Evolutionary conservation across 1,139 yeast genomes (phyloP), one percentile per base, ranked within the genome.

Genomic region (Groenewaldozyma auringiensis): DNA sequence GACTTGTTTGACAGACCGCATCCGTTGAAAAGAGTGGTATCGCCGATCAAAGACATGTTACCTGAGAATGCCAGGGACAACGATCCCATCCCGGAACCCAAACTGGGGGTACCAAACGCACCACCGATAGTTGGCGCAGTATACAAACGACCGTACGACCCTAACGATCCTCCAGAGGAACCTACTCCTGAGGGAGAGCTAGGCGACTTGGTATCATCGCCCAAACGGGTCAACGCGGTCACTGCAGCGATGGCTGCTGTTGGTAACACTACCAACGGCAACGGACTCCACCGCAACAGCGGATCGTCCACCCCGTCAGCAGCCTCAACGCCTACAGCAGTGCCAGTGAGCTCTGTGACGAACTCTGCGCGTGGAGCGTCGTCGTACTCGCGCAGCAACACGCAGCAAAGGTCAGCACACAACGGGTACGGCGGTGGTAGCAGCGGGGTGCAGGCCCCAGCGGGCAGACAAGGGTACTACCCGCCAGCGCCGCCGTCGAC

Each of bases 81-180:
- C 25, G 88, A 84, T 72, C 81, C 84, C 16, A 76, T 86, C 32
- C 95, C 96, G 1, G 87, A 81, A 49, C 94, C 96, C 1, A 75
- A 80, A 1, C 81, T 81, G 57, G 94, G 94, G 9, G 79, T 74
- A 21, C 76, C 86, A 43, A 81, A 83, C 59, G 94, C 96, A 0
- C 97, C 97, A 11, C 98, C 99, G 3, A 65, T 87, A 35, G 78
- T 84, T 32, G 99, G 99, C 22, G 94, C 86, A 36, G 96, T 89
- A 4, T 92, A 84, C 61, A 66, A 81, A 50, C 76, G 94, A 48
- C 84, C 86, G 1, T 78, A 81, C 36, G 79, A 81, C 53, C 79
- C 79, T 35, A 80, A 80, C 47, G 96, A 87, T 60, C 79, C 61
- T 69, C 83, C 47, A 71, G 86, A 63, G 77, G 80, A 58, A 77